A percentile compares a stretch with the other conserved stretches of the same genome.
These are phyloP conservation scores for Posidonia australis DNA, from an alignment of 106 monocot species.

Conservation along the genomic window DNA sequence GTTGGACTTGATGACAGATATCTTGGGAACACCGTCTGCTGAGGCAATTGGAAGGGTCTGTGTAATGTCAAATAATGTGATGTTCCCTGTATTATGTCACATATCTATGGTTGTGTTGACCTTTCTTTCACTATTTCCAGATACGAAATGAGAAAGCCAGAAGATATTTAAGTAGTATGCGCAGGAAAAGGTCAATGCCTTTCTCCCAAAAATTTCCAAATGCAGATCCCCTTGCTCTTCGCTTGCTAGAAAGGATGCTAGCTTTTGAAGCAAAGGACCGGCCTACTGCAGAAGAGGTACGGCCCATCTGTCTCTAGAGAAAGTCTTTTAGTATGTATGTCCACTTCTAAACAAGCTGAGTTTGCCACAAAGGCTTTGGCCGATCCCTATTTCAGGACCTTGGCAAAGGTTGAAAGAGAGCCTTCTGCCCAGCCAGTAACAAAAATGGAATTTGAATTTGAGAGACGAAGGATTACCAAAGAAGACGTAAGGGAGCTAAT, in stretches of 20 bases:
- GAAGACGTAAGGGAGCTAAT: conserved; percentile 92
- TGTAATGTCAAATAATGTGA: conserved; percentile 6
- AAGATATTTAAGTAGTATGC: conserved; percentile 84
- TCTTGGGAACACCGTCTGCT: conserved; percentile 66
- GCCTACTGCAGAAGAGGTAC: conserved; percentile 86
- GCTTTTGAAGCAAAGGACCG: conserved; percentile 92
- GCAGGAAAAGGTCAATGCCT: conserved; percentile 59
- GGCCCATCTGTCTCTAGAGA: conserved; percentile 4
- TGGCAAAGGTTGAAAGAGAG: conserved; percentile 85
- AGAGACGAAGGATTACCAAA: conserved; percentile 70
- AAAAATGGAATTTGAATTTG: conserved; percentile 93
- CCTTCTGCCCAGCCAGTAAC: conserved; percentile 75
- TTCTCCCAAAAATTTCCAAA: conserved; percentile 83
- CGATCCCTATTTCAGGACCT: conserved; percentile 83
- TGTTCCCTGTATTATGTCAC: not conserved
- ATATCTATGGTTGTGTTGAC: not conserved
- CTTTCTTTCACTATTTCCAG: conserved; percentile 19
- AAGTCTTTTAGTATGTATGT: not conserved
- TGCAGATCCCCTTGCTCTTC: conserved; percentile 77
- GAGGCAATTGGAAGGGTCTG: conserved; percentile 74
- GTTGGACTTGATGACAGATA: conserved; percentile 80
- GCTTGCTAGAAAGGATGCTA: conserved; percentile 79
- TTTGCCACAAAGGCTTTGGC: conserved; percentile 60
- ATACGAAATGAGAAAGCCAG: conserved; percentile 89
- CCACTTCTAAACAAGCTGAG: conserved; percentile 23